These are phyloP conservation scores for Tolypocladium cylindrosporum DNA, from an alignment of 2,329 filamentous ascomycete genomes.

Conservation along the genomic window DNA sequence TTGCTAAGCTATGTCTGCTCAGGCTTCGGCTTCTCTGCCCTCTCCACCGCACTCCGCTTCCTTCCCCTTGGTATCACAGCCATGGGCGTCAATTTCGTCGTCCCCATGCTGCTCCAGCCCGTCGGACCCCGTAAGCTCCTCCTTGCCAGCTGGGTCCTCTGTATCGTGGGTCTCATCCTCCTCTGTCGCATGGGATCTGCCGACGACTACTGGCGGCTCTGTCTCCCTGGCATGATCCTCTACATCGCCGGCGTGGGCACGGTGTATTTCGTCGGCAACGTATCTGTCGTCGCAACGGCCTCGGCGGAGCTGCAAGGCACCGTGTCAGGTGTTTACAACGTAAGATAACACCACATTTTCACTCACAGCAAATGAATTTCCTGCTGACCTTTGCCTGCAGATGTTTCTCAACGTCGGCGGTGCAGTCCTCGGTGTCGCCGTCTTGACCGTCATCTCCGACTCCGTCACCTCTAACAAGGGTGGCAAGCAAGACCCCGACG, in stretches of 20 bases:
- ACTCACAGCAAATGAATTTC: not conserved
- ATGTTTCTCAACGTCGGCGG: constrained; percentile 7
- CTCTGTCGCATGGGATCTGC: constrained; percentile 1
- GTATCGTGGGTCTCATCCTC: constrained; percentile 2
- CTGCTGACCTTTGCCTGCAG: not conserved
- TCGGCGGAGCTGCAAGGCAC: constrained; percentile 3
- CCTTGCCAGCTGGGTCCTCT: constrained; percentile 4
- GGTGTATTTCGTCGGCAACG: constrained; percentile 6
- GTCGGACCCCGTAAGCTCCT: constrained; percentile 1
- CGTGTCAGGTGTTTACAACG: constrained; percentile 6
- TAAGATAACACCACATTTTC: not conserved
- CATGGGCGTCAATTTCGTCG: constrained; percentile 5
- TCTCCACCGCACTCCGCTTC: constrained; percentile 6
- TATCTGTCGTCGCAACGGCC: constrained; percentile 5
- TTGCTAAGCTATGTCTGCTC: not conserved
- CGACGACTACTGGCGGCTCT: constrained; percentile 5
- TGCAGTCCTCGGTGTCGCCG: constrained; percentile 5
- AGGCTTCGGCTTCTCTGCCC: constrained; percentile 5
- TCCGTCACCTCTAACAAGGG: constrained; percentile 9
- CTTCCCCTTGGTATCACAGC: constrained; percentile 6
- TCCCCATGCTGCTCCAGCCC: constrained; percentile 1
- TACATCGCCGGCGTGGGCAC: constrained; percentile 6
- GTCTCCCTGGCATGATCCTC: constrained; percentile 4
- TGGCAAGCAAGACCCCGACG: not conserved
- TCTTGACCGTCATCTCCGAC: constrained; percentile 8